Conservation (phyloP, 495 filamentous ascomycete species). For the Daldinia concentrica region DNA sequence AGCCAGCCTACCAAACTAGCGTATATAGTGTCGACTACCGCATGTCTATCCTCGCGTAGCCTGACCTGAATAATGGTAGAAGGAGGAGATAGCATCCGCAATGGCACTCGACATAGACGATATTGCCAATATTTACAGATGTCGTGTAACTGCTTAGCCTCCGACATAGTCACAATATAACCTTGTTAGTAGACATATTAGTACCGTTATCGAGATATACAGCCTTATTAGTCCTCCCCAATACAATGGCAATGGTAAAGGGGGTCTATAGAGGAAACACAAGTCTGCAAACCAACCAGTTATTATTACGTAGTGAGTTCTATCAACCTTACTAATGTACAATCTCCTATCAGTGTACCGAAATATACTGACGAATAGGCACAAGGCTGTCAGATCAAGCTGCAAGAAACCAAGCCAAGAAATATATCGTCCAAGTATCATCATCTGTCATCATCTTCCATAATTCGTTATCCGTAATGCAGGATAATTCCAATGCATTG, state of each 20-base stretch:
- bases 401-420: neutral
- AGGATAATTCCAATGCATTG: neutral
- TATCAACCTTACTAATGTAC: neutral
- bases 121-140: neutral
- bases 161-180: neutral
- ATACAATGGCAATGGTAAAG: neutral
- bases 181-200: neutral
- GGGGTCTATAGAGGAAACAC: neutral
- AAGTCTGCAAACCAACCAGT: neutral
- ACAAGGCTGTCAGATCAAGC: neutral
- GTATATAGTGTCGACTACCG: neutral
- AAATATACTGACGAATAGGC: neutral
- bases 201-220: neutral
- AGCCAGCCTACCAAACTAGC: slow-evolving; percentile 15
- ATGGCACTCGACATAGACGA: neutral
- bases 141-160: neutral
- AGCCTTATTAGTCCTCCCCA: neutral
- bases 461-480: neutral
- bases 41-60: neutral
- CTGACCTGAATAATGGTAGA: neutral
- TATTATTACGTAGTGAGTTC: neutral
- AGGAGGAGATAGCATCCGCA: neutral
- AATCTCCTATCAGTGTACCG: neutral
- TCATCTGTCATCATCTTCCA: neutral
- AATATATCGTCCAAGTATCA: neutral